These are phyloP conservation scores for Asterochloris erici DNA, from an alignment of 139 green algal species.

Conservation along the genomic window DNA sequence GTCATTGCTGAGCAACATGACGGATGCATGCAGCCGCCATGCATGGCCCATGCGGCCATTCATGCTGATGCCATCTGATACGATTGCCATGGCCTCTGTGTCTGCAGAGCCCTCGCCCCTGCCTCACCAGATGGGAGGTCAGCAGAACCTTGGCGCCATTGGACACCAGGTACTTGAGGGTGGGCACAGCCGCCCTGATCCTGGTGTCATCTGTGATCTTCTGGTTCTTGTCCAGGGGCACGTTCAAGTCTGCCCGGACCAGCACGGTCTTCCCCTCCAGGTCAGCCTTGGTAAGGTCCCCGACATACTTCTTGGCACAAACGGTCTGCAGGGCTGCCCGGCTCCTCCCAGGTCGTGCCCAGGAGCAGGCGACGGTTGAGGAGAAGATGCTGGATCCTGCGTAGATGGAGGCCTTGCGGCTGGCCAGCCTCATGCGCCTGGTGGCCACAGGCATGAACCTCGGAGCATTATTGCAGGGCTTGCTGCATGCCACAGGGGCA, in stretches of 20 bases:
- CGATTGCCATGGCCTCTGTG: no score
- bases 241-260: constrained; percentile 94
- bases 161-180: constrained; percentile 91
- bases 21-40: neutral
- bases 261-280: constrained; percentile 93
- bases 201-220: constrained; percentile 98
- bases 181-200: constrained; percentile 95
- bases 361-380: no score
- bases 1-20: neutral
- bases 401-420: no score
- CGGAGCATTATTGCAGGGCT: no score
- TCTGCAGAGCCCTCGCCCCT: neutral
- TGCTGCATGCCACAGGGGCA: no score
- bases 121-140: constrained; percentile 87
- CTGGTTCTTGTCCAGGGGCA: constrained; percentile 89
- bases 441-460: no score
- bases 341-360: no score
- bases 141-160: constrained; percentile 98
- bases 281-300: constrained; percentile 87
- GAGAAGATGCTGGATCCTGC: no score
- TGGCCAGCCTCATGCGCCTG: no score
- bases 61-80: neutral
- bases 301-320: constrained; percentile 85
- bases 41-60: neutral
- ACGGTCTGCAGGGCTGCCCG: neutral